Evolutionary conservation across 345 rosid species (phyloP).

Genomic region (Eucalyptus lansdowneana): DNA sequence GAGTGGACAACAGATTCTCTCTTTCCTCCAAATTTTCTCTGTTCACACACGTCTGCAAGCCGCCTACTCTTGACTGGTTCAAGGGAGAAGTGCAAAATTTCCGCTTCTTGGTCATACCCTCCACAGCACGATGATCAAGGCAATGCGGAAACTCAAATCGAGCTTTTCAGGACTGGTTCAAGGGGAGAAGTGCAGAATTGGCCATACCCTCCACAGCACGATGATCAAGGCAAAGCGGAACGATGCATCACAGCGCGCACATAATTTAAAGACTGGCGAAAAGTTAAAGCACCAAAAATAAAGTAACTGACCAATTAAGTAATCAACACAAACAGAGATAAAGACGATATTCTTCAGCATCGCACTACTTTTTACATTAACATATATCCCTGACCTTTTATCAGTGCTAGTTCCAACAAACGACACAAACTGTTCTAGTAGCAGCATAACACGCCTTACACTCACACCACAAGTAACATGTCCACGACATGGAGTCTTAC

Average conservation of each 20-base stretch:
- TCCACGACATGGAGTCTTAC: background rate
- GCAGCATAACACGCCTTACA: background rate
- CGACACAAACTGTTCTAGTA: background rate
- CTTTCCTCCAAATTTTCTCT: background rate
- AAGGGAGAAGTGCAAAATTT: background rate
- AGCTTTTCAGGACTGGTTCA: background rate
- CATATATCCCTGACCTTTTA: background rate
- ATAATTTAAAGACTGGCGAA: background rate
- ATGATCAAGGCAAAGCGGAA: background rate
- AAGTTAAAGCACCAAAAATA: background rate
- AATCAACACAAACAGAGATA: background rate
- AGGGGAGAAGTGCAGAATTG: background rate
- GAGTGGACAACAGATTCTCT: background rate
- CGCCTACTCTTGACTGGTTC: background rate
- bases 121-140: background rate
- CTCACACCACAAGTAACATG: background rate
- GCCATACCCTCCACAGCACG: background rate
- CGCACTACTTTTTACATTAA: background rate
- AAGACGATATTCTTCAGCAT: background rate
- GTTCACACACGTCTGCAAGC: background rate
- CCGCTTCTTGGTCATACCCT: background rate
- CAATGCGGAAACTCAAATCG: background rate
- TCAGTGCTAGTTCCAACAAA: background rate
- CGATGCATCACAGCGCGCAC: background rate
- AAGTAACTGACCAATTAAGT: background rate